Percentiles rank a stretch among this genome's conserved stretches.
phyloP scores from a whole-genome alignment of 208 protist species.

The Trypanosoma platydactyli region DNA sequence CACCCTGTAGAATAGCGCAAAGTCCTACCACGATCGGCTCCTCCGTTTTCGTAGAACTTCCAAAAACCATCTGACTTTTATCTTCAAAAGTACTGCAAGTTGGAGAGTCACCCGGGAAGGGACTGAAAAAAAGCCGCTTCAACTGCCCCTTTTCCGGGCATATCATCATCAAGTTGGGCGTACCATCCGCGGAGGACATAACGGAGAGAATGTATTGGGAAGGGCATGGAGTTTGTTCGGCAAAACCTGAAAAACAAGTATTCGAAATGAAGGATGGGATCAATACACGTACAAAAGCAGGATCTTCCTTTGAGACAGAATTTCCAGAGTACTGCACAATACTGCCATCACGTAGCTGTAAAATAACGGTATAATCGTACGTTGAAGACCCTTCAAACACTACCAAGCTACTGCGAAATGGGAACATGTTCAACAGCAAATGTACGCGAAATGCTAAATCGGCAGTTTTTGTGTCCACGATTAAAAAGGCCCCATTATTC shows the following conservation, averaged over 20 bases:
- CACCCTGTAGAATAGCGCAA: conserved; percentile 11
- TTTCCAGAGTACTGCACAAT: conserved; percentile 27
- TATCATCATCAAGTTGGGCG: conserved; percentile 4
- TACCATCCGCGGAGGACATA: neutral
- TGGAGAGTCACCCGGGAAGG: neutral
- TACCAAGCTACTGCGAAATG: conserved; percentile 13
- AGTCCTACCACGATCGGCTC: conserved; percentile 7
- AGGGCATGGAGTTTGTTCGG: conserved; percentile 8
- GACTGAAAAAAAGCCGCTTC: conserved; percentile 11
- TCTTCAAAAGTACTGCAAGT: neutral
- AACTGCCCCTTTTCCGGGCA: conserved; percentile 10
- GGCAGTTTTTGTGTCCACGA: conserved; percentile 9
- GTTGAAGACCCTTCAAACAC: neutral
- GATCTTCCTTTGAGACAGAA: neutral
- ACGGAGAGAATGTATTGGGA: conserved; percentile 15
- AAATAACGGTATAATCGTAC: conserved; percentile 25
- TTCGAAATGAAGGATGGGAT: neutral
- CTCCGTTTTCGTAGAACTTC: neutral
- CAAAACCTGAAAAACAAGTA: neutral
- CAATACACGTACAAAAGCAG: conserved; percentile 14
- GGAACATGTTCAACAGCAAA: neutral
- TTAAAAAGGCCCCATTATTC: conserved; percentile 21
- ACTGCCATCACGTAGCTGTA: conserved; percentile 26
- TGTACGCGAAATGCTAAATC: conserved; percentile 23
- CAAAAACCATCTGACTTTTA: neutral